Evolutionary conservation across 1,284 basidiomycete genomes (phyloP).

Genomic region (Kalmanozyma brasiliensis): DNA sequence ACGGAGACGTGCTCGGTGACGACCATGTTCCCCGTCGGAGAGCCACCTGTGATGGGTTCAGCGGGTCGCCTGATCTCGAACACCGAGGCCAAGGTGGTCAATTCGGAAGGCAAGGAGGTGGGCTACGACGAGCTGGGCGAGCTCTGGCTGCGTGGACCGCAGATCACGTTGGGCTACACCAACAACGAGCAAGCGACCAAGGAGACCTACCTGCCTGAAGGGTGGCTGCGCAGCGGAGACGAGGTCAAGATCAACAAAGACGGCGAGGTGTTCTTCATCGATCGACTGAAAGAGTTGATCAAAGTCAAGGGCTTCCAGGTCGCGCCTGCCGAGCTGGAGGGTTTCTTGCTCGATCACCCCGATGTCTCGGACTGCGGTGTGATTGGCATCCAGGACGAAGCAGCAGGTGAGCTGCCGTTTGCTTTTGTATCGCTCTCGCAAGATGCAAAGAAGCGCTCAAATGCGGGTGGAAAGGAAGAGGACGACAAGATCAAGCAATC

Average conservation of each 20-base stretch:
- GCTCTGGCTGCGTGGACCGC: conserved; percentile 62
- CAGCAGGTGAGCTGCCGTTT: conserved; percentile 80
- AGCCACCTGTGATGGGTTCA: conserved; percentile 62
- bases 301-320: conserved; percentile 68
- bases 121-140: conserved; percentile 67
- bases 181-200: conserved; percentile 60
- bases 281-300: conserved; percentile 66
- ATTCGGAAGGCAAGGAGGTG: conserved; percentile 57
- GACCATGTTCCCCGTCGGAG: conserved; percentile 65
- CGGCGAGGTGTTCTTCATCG: conserved; percentile 62
- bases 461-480: conserved; percentile 69
- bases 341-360: conserved; percentile 77
- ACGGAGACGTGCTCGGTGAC: conserved; percentile 62
- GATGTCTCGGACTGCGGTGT: conserved; percentile 79
- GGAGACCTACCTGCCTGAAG: conserved; percentile 58
- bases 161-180: conserved; percentile 62
- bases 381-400: conserved; percentile 80
- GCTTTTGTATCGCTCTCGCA: conserved; percentile 76
- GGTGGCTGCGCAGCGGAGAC: conserved; percentile 63
- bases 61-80: conserved; percentile 57
- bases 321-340: conserved; percentile 73
- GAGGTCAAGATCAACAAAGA: conserved; percentile 68
- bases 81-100: conserved; percentile 59
- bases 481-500: conserved; percentile 39
- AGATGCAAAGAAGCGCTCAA: conserved; percentile 70